These are phyloP conservation scores for Cladorrhinum sp. DNA, from an alignment of 2,329 filamentous ascomycete species.

Conservation along the genomic window DNA sequence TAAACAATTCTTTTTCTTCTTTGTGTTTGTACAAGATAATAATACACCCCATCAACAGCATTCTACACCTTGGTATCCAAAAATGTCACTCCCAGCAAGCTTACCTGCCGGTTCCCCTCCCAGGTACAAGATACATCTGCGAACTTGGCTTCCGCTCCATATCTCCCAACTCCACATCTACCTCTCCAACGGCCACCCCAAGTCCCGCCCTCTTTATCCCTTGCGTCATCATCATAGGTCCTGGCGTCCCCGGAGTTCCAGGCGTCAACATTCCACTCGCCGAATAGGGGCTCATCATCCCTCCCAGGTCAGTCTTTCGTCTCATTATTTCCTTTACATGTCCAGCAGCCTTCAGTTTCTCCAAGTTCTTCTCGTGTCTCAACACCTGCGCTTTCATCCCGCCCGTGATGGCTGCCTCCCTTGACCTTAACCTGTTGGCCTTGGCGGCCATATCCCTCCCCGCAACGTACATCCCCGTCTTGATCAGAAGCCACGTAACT, in stretches of 20 bases:
- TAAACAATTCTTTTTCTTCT: too few relatives aligned
- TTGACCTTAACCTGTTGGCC: conserved; percentile 20
- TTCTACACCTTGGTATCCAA: neutral
- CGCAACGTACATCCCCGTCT: conserved; percentile 21
- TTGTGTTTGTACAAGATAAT: too few relatives aligned
- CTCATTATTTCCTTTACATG: conserved; percentile 16
- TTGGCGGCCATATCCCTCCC: conserved; percentile 16
- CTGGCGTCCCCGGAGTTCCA: conserved; percentile 11
- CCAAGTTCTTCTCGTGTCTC: conserved; percentile 23
- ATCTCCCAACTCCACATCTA: conserved; percentile 23
- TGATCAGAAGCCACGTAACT: conserved; percentile 22
- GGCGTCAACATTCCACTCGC: neutral
- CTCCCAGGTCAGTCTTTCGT: neutral
- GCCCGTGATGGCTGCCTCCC: conserved; percentile 21
- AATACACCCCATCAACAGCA: too few relatives aligned
- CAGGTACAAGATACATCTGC: conserved; percentile 16
- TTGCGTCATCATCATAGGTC: conserved; percentile 3
- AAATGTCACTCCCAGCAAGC: neutral
- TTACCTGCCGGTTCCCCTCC: neutral
- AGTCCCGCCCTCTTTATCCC: neutral
- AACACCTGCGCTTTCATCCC: conserved; percentile 26
- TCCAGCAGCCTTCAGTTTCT: conserved; percentile 19
- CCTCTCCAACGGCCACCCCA: neutral
- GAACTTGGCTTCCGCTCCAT: conserved; percentile 15
- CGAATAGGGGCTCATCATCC: conserved; percentile 2